phyloP scores from a whole-genome alignment of 805 yeast species.

The Lipomyces yamadae region DNA sequence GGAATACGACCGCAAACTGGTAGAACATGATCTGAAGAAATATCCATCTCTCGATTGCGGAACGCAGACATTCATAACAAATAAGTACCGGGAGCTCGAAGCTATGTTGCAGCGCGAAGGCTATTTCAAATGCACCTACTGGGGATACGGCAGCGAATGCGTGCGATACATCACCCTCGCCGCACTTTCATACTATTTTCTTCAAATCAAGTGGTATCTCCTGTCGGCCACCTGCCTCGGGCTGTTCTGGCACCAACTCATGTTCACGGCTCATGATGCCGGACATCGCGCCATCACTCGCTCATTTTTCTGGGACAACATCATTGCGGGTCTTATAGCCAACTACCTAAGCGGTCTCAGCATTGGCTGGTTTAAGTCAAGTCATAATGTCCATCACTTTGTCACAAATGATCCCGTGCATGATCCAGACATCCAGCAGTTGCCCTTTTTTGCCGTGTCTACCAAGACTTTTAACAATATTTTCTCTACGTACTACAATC shows the following conservation, averaged over 20 bases:
- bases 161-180: slow-evolving; percentile 63
- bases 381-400: slow-evolving; percentile 88
- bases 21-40: slow-evolving; percentile 58
- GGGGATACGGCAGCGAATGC: slow-evolving; percentile 70
- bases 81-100: slow-evolving; percentile 66
- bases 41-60: slow-evolving; percentile 69
- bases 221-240: slow-evolving; percentile 72
- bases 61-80: slow-evolving; percentile 64
- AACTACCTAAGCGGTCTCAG: slow-evolving; percentile 86
- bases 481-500: slow-evolving; percentile 80
- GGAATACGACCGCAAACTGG: slow-evolving; percentile 61
- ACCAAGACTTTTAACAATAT: slow-evolving; percentile 68
- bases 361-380: slow-evolving; percentile 93
- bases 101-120: slow-evolving; percentile 60
- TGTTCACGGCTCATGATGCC: slow-evolving; percentile 87
- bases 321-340: slow-evolving; percentile 74
- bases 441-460: slow-evolving; percentile 89
- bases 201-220: slow-evolving; percentile 53
- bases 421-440: slow-evolving; percentile 92
- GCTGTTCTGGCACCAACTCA: slow-evolving; percentile 85
- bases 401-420: slow-evolving; percentile 90
- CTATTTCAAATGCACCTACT: slow-evolving; percentile 72
- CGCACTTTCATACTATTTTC: slow-evolving; percentile 55
- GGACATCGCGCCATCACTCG: slow-evolving; percentile 87
- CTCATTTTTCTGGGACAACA: slow-evolving; percentile 73